Percentiles rank a stretch among this genome's conserved stretches.
Evolutionary conservation across 352 stramenopile genomes (phyloP).

Genomic region (Phytophthora podocarpi): DNA sequence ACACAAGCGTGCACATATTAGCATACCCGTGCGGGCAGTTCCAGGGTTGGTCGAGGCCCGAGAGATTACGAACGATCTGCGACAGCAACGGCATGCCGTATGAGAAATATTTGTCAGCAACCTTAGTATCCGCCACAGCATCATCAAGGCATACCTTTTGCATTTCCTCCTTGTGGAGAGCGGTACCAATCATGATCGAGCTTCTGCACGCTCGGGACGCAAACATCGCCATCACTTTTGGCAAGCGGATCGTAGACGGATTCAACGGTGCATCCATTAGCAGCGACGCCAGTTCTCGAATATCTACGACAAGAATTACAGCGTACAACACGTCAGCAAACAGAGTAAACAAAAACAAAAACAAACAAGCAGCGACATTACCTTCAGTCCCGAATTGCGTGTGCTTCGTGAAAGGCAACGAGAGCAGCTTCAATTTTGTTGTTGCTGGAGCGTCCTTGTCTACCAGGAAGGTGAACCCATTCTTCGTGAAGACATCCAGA

Average conservation of each 20-base stretch:
- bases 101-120: too few species aligned
- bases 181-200: slow-evolving; percentile 97
- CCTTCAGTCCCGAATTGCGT: slow-evolving; percentile 86
- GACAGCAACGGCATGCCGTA: background rate
- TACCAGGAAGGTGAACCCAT: slow-evolving; percentile 92
- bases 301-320: slow-evolving; percentile 50
- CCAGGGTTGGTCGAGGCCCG: slow-evolving; percentile 93
- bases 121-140: background rate
- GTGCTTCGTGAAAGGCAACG: slow-evolving; percentile 88
- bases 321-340: background rate
- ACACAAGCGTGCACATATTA: background rate
- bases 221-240: slow-evolving; percentile 97
- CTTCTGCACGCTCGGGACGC: slow-evolving; percentile 94
- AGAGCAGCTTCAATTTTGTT: slow-evolving; percentile 72
- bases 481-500: slow-evolving; percentile 93
- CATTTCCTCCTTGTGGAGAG: slow-evolving; percentile 93
- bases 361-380: slow-evolving; percentile 19
- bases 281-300: slow-evolving; percentile 88
- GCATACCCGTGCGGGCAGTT: slow-evolving; percentile 93
- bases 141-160: slow-evolving; percentile 59
- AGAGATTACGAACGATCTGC: slow-evolving; percentile 90
- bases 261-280: slow-evolving; percentile 69
- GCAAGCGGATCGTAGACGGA: slow-evolving; percentile 77
- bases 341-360: background rate
- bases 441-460: slow-evolving; percentile 52